phyloP scores from a whole-genome alignment of 768 basidiomycete species.

The Leccinum ochraceum region DNA sequence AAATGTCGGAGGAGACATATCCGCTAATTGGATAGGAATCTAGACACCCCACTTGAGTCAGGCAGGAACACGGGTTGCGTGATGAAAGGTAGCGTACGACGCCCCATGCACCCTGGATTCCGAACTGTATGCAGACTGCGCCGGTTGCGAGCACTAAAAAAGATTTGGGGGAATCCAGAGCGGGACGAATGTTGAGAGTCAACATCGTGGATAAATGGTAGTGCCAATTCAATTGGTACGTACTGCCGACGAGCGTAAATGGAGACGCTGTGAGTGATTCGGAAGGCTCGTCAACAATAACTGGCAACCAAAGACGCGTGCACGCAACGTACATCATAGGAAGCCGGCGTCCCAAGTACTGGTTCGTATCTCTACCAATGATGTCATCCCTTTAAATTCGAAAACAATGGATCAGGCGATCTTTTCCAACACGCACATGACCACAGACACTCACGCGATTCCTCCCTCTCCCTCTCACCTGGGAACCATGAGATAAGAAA shows the following conservation, averaged over 20 bases:
- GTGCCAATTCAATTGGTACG: neutral
- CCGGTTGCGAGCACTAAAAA: constrained; percentile 76
- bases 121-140: constrained; percentile 84
- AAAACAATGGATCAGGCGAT: constrained; percentile 2
- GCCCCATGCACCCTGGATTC: constrained; percentile 91
- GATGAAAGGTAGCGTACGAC: constrained; percentile 49
- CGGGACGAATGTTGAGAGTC: constrained; percentile 56
- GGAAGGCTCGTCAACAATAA: neutral
- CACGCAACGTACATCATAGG: constrained; percentile 54
- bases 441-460: constrained; percentile 36
- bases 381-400: constrained; percentile 51
- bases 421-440: constrained; percentile 8
- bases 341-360: constrained; percentile 80
- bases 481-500: constrained; percentile 74
- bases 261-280: constrained; percentile 17
- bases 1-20: constrained; percentile 88
- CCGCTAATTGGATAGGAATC: constrained; percentile 78
- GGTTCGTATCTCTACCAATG: constrained; percentile 70
- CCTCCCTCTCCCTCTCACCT: constrained; percentile 56
- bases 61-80: neutral
- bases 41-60: constrained; percentile 7
- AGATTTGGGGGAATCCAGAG: constrained; percentile 74
- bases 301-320: neutral
- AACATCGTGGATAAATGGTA: neutral
- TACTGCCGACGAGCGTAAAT: constrained; percentile 30